A percentile compares a stretch with the other conserved stretches of the same genome.
Evolutionary conservation across 148 eudicot genomes (phyloP).

Genomic region (Tetragonia tetragonoides): DNA sequence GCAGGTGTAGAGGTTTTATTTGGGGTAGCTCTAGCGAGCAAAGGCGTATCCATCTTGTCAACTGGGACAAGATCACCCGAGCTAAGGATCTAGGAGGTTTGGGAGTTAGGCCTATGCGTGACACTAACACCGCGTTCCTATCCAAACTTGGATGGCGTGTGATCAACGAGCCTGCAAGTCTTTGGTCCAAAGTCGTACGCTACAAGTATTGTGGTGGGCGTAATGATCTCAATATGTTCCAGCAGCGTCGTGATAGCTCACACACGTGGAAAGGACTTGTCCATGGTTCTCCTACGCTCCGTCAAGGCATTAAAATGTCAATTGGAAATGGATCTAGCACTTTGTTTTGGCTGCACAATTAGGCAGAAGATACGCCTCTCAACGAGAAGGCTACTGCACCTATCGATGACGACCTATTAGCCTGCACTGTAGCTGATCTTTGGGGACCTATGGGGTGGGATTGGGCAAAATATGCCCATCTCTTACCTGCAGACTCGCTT

Average conservation of each 20-base stretch:
- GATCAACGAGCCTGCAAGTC: background rate
- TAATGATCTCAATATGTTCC: background rate
- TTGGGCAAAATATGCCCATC: background rate
- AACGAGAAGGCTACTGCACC: background rate
- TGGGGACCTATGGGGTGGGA: background rate
- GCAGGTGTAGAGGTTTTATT: background rate
- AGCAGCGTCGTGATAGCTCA: background rate
- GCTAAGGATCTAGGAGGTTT: background rate
- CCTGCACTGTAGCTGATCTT: background rate
- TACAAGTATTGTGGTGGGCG: background rate
- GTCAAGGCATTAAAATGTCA: background rate
- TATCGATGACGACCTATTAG: background rate
- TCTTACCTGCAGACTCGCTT: background rate
- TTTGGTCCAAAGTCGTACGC: background rate
- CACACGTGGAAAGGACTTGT: background rate
- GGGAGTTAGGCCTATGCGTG: background rate
- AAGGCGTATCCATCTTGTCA: background rate
- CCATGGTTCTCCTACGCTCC: background rate
- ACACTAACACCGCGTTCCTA: background rate
- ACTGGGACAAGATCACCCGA: background rate
- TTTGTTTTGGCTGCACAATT: background rate
- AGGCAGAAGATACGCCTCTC: background rate
- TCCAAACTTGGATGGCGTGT: background rate
- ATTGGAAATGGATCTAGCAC: background rate
- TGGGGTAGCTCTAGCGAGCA: background rate